Evolutionary conservation across 192 early-diverging fungal genomes (phyloP), one percentile per base, ranked within the genome.

Genomic region (Podila horticola): DNA sequence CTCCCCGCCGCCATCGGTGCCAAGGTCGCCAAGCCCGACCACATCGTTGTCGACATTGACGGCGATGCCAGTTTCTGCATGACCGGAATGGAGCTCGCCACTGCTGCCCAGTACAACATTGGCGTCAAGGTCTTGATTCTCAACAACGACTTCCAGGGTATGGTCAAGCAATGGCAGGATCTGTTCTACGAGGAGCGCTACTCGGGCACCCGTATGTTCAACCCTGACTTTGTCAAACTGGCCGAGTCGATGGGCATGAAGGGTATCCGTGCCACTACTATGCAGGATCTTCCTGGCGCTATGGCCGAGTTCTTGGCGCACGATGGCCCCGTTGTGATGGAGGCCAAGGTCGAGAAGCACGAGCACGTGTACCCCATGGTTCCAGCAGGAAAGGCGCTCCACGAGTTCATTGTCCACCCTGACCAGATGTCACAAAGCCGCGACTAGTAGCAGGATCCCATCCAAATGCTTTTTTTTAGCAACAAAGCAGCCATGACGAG

Each of bases 111-210:
- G 86, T 98, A 92, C 89, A 94, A 97, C 81, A 97, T 99, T 84
- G 94, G 92, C 50, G 96, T 97, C 83, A 99, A 99, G 90, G 94
- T 97, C 36, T 83, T 99, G 13, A 88, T 99, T 65, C 88, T 99
- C 30, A 98, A 99, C 90, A 99, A 99, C 84, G 95, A 96, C 71
- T 99, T 98, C 94, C 98, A 99, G 86, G 98, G 98, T 41, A 98
- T 98, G 98, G 96, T 97, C 67, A 91, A 94, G 86, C 91, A 95
- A 77, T 93, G 93, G 93, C 93, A 94, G 84, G 98, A 99, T 84
- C 88, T 99, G 59, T 99, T 99, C 84, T 99, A 99, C 83, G 93
- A 97, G 75, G 91, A 98, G 86, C 92, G 98, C 66, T 97, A 98
- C 79, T 96, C 95, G 59, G 95, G 92, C 58, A 98, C 98, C 4